Evolutionary conservation across 2,329 filamentous ascomycete species (phyloP), one percentile per base, ranked within the genome.

Genomic region (Pestalotiopsis sp.): DNA sequence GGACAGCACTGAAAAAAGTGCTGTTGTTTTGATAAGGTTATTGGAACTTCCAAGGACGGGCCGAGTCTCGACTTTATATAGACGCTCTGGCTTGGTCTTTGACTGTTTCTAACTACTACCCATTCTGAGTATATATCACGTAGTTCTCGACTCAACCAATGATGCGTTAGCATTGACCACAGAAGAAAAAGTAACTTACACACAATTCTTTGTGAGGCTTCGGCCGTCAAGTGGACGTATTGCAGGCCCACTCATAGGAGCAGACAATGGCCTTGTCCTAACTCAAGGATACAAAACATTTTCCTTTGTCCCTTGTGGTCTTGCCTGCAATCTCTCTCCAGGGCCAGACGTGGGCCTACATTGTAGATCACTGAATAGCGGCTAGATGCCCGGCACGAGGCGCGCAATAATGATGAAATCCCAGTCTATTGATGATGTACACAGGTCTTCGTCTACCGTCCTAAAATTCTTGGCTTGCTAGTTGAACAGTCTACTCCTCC

Each of bases 351-450:
- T 49, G 45, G n/a, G 9, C 7, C 7, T 20, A 17, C 17, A 3
- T n/a, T 52, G 17, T 23, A 17, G 45, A 20, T 11, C 45, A 23
- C 20, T n/a, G 3, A 9, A 52, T 52, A n/a, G 9, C 7, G 45
- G 7, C 45, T 11, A n/a, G 45, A 52, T n/a, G 9, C 20, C 7
- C 5, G 17, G n/a, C 9, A 4, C 17, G 31, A 40, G 12, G 17
- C 27, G 11, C 36, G 27, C 31, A 9, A 13, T 62, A 11, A 36
- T 49, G 61, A 64, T 52, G 61, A 40, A 64, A 56, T 57, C 66
- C 66, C 45, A 68, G 63, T 70, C 68, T 70, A 70, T 68, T 70
- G 68, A 66, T 70, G 66, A 66, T 70, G 66, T 70, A 70, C 68
- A 70, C 41, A 52, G 45, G 58, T 70, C 60, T 66, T 68, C 45